Base-by-base conservation (phyloP, 2,329 filamentous ascomycete species). In the Emergomyces africanus region DNA sequence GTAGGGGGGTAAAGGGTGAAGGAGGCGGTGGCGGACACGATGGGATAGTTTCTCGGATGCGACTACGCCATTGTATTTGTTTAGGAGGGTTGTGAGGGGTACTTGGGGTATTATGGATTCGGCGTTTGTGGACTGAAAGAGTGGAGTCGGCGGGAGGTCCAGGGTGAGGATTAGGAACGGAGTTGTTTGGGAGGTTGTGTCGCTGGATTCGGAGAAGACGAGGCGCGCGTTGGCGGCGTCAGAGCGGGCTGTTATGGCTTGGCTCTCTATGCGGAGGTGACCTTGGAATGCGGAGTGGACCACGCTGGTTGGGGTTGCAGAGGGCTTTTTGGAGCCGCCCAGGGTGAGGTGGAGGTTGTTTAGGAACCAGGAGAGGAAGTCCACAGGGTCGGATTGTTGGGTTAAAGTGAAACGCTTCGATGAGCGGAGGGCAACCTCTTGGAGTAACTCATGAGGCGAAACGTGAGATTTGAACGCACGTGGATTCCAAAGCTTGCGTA, bases 401-500 rank as follows among this genome's bases (percentile, higher is more conserved):
- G 90, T 95, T 54, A 97, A 80, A 5, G 87, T 94, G 76, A 96
- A 99, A 63, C 88, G 89, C 75, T 96, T 96, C 66, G 87, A 91
- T 37, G 91, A 96, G 54, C 86, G 86, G 48, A 96, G 78, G 1
- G 91, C 88, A 63, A 99, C 88, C 71, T 97, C 92, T 74, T 99
- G 94, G 1, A 99, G 84, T 35, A 99, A 82, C 74, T 99, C 94
- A 78, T 99, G 94, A 0, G 94, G 94, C 10, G 92, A 97, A 57
- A 99, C 94, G 73, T 99, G 94, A 4, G 87, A 86, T 74, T 95
- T 95, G 81, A 99, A 99, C 10, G 94, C 92, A 66, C 89, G 87
- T 1, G 91, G 87, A 71, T 99, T 99, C 94, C 94, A 99, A 65
- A 99, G 89, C 76, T 99, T 99, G 71, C 94, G 88, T 61, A 97